Conservation (phyloP, 352 stramenopile genomes). For the Globisporangium yorkense region DNA sequence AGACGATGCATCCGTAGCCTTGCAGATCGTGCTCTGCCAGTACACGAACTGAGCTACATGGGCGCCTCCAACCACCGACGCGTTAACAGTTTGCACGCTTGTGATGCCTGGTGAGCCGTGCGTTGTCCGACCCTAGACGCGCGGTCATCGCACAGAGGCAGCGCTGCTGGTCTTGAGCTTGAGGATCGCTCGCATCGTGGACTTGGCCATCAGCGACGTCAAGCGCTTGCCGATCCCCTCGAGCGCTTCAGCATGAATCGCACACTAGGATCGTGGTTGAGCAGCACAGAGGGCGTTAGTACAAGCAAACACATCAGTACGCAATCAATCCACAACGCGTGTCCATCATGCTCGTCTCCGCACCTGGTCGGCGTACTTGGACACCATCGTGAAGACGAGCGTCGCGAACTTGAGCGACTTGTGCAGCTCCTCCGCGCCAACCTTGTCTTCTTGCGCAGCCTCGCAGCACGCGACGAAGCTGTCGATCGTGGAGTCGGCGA, state of each 20-base stretch:
- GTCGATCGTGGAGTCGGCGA: conserved; percentile 42
- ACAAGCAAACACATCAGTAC: not conserved
- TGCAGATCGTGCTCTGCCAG: too few species aligned
- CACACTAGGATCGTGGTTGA: conserved; percentile 16
- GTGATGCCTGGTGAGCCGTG: too few species aligned
- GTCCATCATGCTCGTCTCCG: too few species aligned
- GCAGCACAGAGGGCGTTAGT: not conserved
- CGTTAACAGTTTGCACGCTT: not conserved
- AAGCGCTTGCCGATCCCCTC: conserved; percentile 36
- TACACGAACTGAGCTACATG: too few species aligned
- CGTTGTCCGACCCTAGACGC: not conserved
- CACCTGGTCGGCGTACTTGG: conserved; percentile 48
- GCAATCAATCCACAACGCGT: not conserved
- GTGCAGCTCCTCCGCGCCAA: conserved; percentile 20
- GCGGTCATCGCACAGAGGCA: not conserved
- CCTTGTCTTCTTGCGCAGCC: conserved; percentile 29
- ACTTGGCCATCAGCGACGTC: conserved; percentile 58
- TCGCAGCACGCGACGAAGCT: conserved; percentile 40
- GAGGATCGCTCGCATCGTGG: conserved; percentile 56
- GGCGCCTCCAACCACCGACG: too few species aligned
- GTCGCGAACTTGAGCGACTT: conserved; percentile 58
- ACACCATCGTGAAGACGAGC: conserved; percentile 58
- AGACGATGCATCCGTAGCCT: conserved; percentile 17
- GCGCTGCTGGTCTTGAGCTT: conserved; percentile 33
- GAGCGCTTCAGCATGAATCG: conserved; percentile 32